phyloP scores from a whole-genome alignment of 306 rosid genomes.

The Quercus gilva region DNA sequence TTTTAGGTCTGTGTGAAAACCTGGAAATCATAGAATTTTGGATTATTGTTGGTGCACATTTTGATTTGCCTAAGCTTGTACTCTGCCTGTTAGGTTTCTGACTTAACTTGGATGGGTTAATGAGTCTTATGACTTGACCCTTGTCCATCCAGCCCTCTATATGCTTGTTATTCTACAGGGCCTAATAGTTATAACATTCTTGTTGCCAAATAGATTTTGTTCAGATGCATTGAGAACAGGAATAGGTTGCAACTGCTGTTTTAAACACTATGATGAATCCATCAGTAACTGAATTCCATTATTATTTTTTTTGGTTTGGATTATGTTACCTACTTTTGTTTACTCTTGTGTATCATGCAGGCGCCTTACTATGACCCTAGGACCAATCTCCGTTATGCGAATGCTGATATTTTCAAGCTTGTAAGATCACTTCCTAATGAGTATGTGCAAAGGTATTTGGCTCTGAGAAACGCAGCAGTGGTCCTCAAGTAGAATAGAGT shows the following conservation, averaged over 20 bases:
- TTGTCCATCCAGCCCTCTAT: not conserved
- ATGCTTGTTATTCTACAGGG: constrained; percentile 7
- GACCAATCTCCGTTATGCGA: constrained; percentile 86
- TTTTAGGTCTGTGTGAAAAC: not conserved
- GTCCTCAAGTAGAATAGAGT: constrained; percentile 49
- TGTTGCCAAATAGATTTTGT: not conserved
- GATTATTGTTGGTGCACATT: not conserved
- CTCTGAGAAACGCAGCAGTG: constrained; percentile 80
- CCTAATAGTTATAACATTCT: not conserved
- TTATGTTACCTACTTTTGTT: not conserved
- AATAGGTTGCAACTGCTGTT: not conserved
- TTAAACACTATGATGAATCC: not conserved
- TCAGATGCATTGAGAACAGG: not conserved
- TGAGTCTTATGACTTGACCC: not conserved
- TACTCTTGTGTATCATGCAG: constrained; percentile 42
- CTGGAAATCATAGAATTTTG: not conserved
- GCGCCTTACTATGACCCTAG: constrained; percentile 90
- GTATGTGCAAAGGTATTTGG: constrained; percentile 78
- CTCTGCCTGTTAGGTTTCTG: not conserved
- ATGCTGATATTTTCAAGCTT: constrained; percentile 78
- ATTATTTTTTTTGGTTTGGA: not conserved
- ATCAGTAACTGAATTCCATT: not conserved
- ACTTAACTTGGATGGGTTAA: not conserved
- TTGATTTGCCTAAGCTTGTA: not conserved
- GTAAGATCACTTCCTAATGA: constrained; percentile 84